Conservation (phyloP, 2,329 filamentous ascomycete species). For the Neopestalotiopsis sp. region DNA sequence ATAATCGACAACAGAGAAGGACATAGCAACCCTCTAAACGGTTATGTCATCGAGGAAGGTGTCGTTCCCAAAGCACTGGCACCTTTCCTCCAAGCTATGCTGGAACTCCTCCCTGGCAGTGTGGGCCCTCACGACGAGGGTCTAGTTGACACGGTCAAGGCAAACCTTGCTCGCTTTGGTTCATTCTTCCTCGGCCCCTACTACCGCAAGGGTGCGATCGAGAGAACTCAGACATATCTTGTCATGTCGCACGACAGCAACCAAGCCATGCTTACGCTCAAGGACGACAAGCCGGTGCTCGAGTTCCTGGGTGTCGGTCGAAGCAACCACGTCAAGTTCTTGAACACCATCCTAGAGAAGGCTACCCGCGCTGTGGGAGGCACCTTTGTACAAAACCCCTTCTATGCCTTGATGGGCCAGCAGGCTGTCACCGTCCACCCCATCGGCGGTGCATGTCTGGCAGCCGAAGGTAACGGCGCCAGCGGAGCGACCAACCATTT, state of each 20-base stretch:
- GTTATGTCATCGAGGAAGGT: conserved; percentile 69
- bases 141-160: conserved; percentile 47
- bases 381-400: conserved; percentile 63
- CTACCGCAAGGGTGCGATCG: conserved; percentile 57
- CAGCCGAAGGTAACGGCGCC: conserved; percentile 58
- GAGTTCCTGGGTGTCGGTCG: conserved; percentile 64
- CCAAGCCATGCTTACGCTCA: conserved; percentile 63
- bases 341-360: conserved; percentile 57
- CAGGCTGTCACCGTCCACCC: conserved; percentile 70
- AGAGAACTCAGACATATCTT: conserved; percentile 67
- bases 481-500: conserved; percentile 66
- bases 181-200: conserved; percentile 66
- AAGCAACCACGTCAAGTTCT: conserved; percentile 56
- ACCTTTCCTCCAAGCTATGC: conserved; percentile 59
- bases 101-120: conserved; percentile 58
- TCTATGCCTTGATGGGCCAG: conserved; percentile 58
- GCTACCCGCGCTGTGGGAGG: conserved; percentile 65
- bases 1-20: conserved; percentile 63
- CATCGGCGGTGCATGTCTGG: conserved; percentile 69
- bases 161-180: conserved; percentile 52
- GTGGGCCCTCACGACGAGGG: conserved; percentile 42
- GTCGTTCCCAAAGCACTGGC: conserved; percentile 62
- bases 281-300: conserved; percentile 63
- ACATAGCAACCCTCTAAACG: conserved; percentile 60
- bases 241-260: conserved; percentile 72